phyloP scores from a whole-genome alignment of 2,329 filamentous ascomycete species.

The Byssoonygena ceratinophila region DNA sequence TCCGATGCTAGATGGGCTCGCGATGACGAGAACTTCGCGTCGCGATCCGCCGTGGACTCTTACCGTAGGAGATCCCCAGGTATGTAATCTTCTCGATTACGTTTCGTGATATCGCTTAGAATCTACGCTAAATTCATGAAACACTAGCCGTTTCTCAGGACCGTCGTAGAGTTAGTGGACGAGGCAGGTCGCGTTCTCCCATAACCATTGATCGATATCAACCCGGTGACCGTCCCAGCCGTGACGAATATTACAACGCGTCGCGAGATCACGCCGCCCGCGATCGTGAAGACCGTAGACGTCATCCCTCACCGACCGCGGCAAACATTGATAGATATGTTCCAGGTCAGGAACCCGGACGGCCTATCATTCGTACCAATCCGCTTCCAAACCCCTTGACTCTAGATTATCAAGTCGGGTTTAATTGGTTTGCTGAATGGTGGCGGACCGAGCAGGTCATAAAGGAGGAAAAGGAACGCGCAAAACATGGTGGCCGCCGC shows the following conservation, averaged over 20 bases:
- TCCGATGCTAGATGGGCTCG: constrained; percentile 29
- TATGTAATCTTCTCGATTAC: constrained; percentile 23
- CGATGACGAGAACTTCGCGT: constrained; percentile 32
- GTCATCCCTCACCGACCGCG: constrained; percentile 47
- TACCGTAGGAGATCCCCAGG: constrained; percentile 40
- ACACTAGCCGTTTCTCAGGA: constrained; percentile 29
- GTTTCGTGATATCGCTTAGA: too few relatives aligned
- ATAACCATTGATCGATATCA: constrained; percentile 55
- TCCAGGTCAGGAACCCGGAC: constrained; percentile 48
- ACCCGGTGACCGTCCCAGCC: constrained; percentile 41
- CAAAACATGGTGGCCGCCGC: constrained; percentile 48
- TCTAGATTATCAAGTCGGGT: constrained; percentile 57
- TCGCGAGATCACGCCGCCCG: constrained; percentile 37
- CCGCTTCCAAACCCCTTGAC: constrained; percentile 51
- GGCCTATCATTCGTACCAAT: constrained; percentile 45
- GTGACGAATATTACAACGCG: constrained; percentile 49
- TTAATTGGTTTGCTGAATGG: constrained; percentile 59
- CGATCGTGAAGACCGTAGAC: constrained; percentile 48
- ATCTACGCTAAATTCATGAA: not conserved
- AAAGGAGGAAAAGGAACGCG: constrained; percentile 54
- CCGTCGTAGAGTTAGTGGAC: constrained; percentile 36
- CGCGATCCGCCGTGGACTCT: constrained; percentile 28
- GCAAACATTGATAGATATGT: constrained; percentile 56
- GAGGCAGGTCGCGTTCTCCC: constrained; percentile 50
- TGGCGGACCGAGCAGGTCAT: constrained; percentile 54